phyloP scores from a whole-genome alignment of 495 filamentous ascomycete species.

The Usnea hakonensis region DNA sequence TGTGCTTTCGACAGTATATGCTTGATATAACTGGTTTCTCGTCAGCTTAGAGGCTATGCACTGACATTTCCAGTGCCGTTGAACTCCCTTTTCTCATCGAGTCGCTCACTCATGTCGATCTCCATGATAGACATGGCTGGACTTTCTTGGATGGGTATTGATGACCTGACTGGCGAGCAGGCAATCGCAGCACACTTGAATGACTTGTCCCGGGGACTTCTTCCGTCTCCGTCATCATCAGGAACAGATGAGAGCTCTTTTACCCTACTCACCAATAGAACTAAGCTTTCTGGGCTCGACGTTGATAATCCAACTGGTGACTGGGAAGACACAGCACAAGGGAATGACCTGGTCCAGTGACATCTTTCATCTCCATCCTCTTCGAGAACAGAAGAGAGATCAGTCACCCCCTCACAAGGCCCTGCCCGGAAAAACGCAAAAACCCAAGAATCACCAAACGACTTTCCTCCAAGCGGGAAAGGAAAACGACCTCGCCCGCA shows the following conservation, averaged over 20 bases:
- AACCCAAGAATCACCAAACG: neutral
- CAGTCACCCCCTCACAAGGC: neutral
- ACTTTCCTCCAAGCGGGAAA: neutral
- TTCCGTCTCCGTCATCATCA: neutral
- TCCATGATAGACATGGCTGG: neutral
- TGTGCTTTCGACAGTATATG: neutral
- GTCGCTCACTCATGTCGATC: neutral
- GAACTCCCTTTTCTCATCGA: neutral
- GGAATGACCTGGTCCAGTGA: too few species aligned
- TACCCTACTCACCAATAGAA: too few species aligned
- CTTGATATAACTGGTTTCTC: neutral
- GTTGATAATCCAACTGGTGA: too few species aligned
- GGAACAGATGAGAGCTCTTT: conserved; percentile 1
- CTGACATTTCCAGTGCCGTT: neutral
- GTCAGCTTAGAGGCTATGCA: neutral
- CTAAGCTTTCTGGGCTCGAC: too few species aligned
- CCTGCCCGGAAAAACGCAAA: neutral
- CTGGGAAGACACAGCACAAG: too few species aligned
- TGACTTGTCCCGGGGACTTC: neutral
- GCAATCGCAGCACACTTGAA: neutral
- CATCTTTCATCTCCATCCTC: too few species aligned
- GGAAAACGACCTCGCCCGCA: neutral
- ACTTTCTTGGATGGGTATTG: neutral
- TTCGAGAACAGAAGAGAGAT: too few species aligned
- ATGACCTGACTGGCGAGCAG: neutral